Evolutionary conservation across 768 basidiomycete genomes (phyloP).

Genomic region (Lactarius indigo): DNA sequence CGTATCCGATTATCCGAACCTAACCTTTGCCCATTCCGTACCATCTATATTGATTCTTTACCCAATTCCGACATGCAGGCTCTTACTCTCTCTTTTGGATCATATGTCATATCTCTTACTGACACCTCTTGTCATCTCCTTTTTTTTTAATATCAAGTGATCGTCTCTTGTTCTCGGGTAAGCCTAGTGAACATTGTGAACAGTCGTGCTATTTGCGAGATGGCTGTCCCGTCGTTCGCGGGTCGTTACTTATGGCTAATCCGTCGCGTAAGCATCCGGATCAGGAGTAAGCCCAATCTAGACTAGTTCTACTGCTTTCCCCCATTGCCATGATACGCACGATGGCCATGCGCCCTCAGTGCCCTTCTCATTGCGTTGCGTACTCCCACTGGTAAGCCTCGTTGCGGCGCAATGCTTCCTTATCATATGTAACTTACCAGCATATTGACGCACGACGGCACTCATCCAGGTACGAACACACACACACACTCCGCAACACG

Average conservation of each 20-base stretch:
- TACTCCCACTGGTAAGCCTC: background rate
- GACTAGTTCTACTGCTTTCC: background rate
- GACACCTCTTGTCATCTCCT: background rate
- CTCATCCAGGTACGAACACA: background rate
- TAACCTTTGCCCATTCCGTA: slow-evolving; percentile 2
- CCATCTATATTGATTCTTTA: background rate
- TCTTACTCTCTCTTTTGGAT: background rate
- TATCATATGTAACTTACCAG: background rate
- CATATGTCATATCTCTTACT: background rate
- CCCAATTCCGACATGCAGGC: background rate
- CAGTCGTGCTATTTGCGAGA: background rate
- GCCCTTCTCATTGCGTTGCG: background rate
- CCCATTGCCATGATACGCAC: slow-evolving; percentile 3
- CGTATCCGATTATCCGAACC: slow-evolving; percentile 22
- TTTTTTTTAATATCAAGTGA: background rate
- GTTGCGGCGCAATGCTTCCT: slow-evolving; percentile 11
- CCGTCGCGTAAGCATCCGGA: slow-evolving; percentile 8
- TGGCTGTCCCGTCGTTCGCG: slow-evolving; percentile 7
- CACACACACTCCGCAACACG: background rate
- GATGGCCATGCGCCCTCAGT: slow-evolving; percentile 4
- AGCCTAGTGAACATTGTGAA: background rate
- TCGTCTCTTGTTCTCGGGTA: background rate
- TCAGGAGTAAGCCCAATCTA: background rate
- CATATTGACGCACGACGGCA: background rate
- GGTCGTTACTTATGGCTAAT: slow-evolving; percentile 10